Evolutionary conservation across 2,329 filamentous ascomycete genomes (phyloP).

Genomic region (Helotiales sp.): DNA sequence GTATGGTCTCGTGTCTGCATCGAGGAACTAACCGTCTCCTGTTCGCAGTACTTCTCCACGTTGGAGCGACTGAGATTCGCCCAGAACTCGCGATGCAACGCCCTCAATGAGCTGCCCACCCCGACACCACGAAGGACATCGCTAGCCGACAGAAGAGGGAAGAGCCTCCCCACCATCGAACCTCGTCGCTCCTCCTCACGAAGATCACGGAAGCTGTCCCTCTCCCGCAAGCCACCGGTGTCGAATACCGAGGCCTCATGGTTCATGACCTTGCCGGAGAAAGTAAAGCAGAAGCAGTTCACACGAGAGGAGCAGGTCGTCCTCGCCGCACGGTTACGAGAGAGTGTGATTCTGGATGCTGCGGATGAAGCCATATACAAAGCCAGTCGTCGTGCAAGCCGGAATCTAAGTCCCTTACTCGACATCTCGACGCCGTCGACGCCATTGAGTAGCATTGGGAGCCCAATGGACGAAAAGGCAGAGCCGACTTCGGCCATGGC

Average conservation of each 20-base stretch:
- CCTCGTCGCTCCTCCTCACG: constrained; percentile 28
- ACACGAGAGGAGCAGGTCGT: constrained; percentile 69
- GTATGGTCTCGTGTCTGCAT: not conserved
- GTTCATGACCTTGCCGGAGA: constrained; percentile 70
- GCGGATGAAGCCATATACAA: constrained; percentile 58
- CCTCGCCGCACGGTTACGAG: constrained; percentile 52
- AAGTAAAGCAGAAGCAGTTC: constrained; percentile 70
- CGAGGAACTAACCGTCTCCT: not conserved
- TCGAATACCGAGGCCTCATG: constrained; percentile 62
- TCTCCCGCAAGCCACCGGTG: constrained; percentile 34
- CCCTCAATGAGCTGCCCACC: constrained; percentile 32
- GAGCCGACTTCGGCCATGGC: constrained; percentile 27
- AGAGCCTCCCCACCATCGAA: constrained; percentile 28
- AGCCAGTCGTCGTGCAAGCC: constrained; percentile 42
- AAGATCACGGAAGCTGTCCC: constrained; percentile 29
- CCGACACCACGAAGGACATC: constrained; percentile 27
- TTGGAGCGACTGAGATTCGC: constrained; percentile 69
- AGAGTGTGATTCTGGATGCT: constrained; percentile 55
- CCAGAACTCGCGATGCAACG: constrained; percentile 44
- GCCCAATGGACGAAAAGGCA: not conserved
- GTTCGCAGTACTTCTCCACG: constrained; percentile 67
- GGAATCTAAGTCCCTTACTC: constrained; percentile 36
- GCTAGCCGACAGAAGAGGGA: constrained; percentile 31
- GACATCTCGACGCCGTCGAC: constrained; percentile 29
- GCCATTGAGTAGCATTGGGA: constrained; percentile 28